These are phyloP conservation scores for Metarhizium robertsii DNA, from an alignment of 2,329 filamentous ascomycete genomes.

Conservation along the genomic window DNA sequence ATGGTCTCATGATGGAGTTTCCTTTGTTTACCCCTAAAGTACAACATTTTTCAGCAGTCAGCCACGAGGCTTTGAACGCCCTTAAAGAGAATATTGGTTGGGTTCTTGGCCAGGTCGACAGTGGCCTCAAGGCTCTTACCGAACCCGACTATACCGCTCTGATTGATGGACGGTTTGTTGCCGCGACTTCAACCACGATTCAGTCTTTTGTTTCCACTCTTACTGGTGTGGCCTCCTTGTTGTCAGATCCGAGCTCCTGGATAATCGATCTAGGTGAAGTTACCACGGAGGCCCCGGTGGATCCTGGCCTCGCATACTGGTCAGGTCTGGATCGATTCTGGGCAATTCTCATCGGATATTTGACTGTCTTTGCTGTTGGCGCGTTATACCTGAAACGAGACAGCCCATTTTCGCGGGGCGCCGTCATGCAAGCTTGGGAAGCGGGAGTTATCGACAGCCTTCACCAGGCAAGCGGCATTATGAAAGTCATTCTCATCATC, in stretches of 20 bases:
- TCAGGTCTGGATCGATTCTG: slow-evolving; percentile 52
- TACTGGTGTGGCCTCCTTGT: slow-evolving; percentile 11
- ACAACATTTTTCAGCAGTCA: slow-evolving; percentile 67
- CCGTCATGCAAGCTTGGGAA: slow-evolving; percentile 56
- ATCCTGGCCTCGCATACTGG: slow-evolving; percentile 59
- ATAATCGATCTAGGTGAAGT: slow-evolving; percentile 45
- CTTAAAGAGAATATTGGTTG: slow-evolving; percentile 45
- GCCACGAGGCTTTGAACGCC: slow-evolving; percentile 57
- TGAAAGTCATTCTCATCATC: slow-evolving; percentile 97
- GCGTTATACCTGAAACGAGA: slow-evolving; percentile 71
- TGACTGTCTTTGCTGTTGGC: slow-evolving; percentile 63
- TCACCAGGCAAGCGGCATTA: slow-evolving; percentile 88
- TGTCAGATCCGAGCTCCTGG: slow-evolving; percentile 45
- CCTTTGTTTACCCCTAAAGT: slow-evolving; percentile 52
- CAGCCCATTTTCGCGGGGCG: slow-evolving; percentile 53
- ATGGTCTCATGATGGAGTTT: slow-evolving; percentile 39
- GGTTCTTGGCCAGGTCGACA: slow-evolving; percentile 27
- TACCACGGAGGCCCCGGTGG: slow-evolving; percentile 28
- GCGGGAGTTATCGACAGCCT: slow-evolving; percentile 72
- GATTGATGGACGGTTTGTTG: slow-evolving; percentile 8
- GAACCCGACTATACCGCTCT: slow-evolving; percentile 27
- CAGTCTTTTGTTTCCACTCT: slow-evolving; percentile 12
- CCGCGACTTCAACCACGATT: neutral
- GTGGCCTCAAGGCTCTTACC: slow-evolving; percentile 32
- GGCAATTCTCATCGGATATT: slow-evolving; percentile 75